phyloP scores from a whole-genome alignment of 2,329 filamentous ascomycete species.

The Elsinoe fawcettii region DNA sequence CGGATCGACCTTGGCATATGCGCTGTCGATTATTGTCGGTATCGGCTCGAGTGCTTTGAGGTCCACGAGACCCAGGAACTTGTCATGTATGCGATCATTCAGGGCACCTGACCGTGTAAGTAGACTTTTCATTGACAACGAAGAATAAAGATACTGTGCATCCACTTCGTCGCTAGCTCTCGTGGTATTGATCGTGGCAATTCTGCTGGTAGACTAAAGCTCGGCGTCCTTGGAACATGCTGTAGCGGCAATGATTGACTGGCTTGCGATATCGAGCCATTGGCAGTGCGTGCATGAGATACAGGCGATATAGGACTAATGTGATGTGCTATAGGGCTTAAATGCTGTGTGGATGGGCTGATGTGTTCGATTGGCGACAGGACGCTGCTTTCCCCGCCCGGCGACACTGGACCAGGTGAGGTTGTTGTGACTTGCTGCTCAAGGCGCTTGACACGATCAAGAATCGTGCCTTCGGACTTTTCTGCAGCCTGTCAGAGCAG shows the following conservation, averaged over 20 bases:
- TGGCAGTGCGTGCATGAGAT: constrained; percentile 2
- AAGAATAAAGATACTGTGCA: not conserved
- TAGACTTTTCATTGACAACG: not conserved
- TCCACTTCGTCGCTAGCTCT: not conserved
- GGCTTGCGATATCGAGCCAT: not conserved
- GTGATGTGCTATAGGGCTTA: not conserved
- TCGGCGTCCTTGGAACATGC: not conserved
- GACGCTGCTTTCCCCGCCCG: not conserved
- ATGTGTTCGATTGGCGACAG: not conserved
- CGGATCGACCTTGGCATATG: constrained; percentile 10
- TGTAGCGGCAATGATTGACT: not conserved
- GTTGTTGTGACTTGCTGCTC: constrained; percentile 8
- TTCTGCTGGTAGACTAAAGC: not conserved
- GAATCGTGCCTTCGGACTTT: constrained; percentile 13
- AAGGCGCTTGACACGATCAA: constrained; percentile 12
- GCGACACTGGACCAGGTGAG: constrained; percentile 1
- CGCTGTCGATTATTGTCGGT: constrained; percentile 11
- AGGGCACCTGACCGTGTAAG: not conserved
- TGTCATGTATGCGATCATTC: not conserved
- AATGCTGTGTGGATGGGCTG: not conserved
- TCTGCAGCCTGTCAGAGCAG: not conserved
- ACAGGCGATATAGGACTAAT: not conserved
- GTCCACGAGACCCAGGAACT: constrained; percentile 11
- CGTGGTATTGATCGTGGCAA: constrained; percentile 6
- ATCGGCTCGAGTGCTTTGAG: constrained; percentile 9